Conservation (phyloP, 2,329 filamentous ascomycete genomes). For the Ophiostoma ulmi region DNA sequence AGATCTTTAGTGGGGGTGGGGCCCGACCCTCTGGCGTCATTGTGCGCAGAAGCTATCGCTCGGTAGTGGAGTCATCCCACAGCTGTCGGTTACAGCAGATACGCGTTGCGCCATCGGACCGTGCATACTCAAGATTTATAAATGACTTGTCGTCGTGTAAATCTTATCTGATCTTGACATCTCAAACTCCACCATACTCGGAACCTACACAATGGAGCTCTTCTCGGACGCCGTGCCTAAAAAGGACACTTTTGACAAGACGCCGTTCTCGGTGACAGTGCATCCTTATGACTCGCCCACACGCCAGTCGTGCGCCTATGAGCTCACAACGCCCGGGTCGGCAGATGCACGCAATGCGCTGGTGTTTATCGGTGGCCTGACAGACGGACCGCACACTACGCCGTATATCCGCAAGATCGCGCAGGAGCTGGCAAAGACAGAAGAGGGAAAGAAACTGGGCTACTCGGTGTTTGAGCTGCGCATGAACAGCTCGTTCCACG, state of each 20-base stretch:
- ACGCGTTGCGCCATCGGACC: background rate
- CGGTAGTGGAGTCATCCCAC: background rate
- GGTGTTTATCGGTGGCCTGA: constrained; percentile 65
- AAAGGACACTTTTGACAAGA: background rate
- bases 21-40: background rate
- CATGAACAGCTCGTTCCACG: constrained; percentile 50
- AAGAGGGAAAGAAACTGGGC: constrained; percentile 34
- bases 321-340: constrained; percentile 26
- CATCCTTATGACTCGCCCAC: constrained; percentile 31
- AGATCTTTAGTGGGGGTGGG: constrained; percentile 18
- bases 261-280: constrained; percentile 29
- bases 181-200: background rate
- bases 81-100: background rate
- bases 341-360: constrained; percentile 48
- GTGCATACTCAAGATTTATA: too few species aligned
- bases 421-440: constrained; percentile 37
- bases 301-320: constrained; percentile 29
- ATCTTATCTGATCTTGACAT: background rate
- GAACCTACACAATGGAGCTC: background rate
- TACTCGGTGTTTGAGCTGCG: constrained; percentile 56
- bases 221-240: background rate
- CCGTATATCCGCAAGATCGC: constrained; percentile 50
- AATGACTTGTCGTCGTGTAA: too few species aligned
- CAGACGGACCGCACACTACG: constrained; percentile 63
- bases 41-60: constrained; percentile 5